Evolutionary conservation across 1,284 basidiomycete genomes (phyloP).

Genomic region (Lignosus rhinocerotis): DNA sequence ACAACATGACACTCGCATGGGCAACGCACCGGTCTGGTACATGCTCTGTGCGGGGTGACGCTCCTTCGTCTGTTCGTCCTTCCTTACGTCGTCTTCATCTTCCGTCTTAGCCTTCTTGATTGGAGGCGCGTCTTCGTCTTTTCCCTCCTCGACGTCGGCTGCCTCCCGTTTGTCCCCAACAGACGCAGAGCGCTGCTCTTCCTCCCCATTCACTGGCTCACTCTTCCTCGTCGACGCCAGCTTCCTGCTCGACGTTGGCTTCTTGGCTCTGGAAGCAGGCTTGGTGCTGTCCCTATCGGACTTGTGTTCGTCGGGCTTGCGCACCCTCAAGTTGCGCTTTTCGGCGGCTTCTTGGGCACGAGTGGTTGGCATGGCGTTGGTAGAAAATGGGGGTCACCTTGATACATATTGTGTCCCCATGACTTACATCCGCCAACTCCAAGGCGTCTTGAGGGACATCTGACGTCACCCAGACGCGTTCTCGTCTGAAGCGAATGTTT

Average conservation of each 20-base stretch:
- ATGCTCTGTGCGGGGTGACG: slow-evolving; percentile 7
- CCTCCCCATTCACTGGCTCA: slow-evolving; percentile 4
- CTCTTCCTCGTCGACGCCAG: slow-evolving; percentile 2
- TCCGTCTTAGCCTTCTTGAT: slow-evolving; percentile 29
- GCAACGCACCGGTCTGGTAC: slow-evolving; percentile 29
- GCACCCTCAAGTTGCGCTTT: slow-evolving; percentile 5
- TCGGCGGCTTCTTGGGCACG: slow-evolving; percentile 36
- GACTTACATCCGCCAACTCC: neutral
- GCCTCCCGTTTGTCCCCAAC: slow-evolving; percentile 21
- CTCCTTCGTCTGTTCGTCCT: slow-evolving; percentile 11
- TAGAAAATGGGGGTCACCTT: neutral
- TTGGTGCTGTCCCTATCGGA: neutral
- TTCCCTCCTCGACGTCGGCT: slow-evolving; percentile 8
- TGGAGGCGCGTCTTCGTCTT: slow-evolving; percentile 14
- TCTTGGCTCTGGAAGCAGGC: slow-evolving; percentile 16
- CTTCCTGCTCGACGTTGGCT: slow-evolving; percentile 13
- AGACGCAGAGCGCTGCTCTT: slow-evolving; percentile 3
- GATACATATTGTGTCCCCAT: too few species aligned
- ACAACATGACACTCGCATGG: neutral
- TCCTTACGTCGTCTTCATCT: slow-evolving; percentile 5
- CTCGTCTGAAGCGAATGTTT: too few species aligned
- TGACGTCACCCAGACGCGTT: slow-evolving; percentile 19
- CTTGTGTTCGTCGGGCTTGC: slow-evolving; percentile 3
- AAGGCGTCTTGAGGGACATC: neutral
- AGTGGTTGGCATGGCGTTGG: slow-evolving; percentile 32